A percentile compares a stretch with the other conserved stretches of the same genome.
Conservation (phyloP, 306 rosid genomes). For the Inga laurina region DNA sequence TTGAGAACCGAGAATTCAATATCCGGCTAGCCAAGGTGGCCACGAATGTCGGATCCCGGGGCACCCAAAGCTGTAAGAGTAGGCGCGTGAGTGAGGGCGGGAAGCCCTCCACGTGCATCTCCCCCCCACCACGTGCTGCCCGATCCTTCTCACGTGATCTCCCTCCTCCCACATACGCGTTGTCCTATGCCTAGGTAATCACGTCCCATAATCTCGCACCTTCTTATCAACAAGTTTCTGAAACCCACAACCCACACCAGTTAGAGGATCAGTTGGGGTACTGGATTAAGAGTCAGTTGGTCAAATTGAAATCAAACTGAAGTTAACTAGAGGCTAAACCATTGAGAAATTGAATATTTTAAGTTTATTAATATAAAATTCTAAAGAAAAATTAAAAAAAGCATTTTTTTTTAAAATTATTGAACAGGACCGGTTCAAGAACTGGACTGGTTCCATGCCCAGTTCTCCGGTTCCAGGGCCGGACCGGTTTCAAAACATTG, state of each 20-base stretch:
- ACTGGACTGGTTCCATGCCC: no score
- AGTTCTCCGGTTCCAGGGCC: no score
- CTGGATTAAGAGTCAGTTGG: no score
- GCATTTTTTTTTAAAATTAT: no score
- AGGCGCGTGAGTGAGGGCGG: constrained; percentile 41
- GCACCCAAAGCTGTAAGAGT: constrained; percentile 15
- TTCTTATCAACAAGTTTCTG: background rate
- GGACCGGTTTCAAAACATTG: no score
- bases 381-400: no score
- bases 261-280: no score
- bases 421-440: no score
- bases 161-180: background rate
- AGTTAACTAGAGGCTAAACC: no score
- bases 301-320: no score
- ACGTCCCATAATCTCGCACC: background rate
- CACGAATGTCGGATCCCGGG: constrained; percentile 30
- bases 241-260: fast-evolving
- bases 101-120: constrained; percentile 16
- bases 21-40: constrained; percentile 1
- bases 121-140: constrained; percentile 13
- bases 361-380: no score
- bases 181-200: background rate
- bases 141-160: constrained; percentile 25
- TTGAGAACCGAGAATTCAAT: background rate
- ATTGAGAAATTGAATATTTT: no score